Evolutionary conservation across 805 yeast genomes (phyloP), one percentile per base, ranked within the genome.

Genomic region (Lachancea lanzarotensis): DNA sequence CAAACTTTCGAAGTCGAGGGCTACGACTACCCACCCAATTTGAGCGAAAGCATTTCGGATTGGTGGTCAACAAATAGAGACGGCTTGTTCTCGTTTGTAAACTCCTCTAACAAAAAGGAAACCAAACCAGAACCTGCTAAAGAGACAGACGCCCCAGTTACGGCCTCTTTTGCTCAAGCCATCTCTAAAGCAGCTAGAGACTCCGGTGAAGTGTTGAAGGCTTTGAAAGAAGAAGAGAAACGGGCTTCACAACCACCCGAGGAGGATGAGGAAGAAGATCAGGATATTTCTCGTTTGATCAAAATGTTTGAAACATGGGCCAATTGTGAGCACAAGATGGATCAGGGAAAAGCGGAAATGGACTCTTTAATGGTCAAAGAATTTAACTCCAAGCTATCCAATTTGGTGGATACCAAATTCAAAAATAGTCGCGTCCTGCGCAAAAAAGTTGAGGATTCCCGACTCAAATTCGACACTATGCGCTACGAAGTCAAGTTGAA

Each of bases 11-110:
- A 76, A 56, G 78, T 82, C 49, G 84, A 82, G 53, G 76, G 84
- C 40, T 85, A 85, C 60, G 95, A 85, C 61, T 84, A 83, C 56
- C 95, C 95, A 20, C 91, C 93, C 43, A 82, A 82, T 60, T 64
- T 84, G 50, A 74, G 75, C 49, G 91, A 85, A 53, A 78, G 84
- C 37, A 70, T 79, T 19, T 68, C 69, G 39, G 82, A 83, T 53
- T 78, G 82, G 57, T 78, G 66, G 69, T 49, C 53, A 10, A 31
- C 52, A 33, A 52, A 52, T 43, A 53, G 53, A 38, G 57, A 52
- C 26, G 55, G 59, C n/a, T 38, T 56, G 43, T 53, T 55, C 47
- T 43, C 47, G 9, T 45, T 52, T 19, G 39, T 49, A 13, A 38
- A 35, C 22, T 42, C 48, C 41, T 13, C 47, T 3, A 35, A 38